Conservation (phyloP, 768 basidiomycete genomes). For the Xerocomellus dryophilus region DNA sequence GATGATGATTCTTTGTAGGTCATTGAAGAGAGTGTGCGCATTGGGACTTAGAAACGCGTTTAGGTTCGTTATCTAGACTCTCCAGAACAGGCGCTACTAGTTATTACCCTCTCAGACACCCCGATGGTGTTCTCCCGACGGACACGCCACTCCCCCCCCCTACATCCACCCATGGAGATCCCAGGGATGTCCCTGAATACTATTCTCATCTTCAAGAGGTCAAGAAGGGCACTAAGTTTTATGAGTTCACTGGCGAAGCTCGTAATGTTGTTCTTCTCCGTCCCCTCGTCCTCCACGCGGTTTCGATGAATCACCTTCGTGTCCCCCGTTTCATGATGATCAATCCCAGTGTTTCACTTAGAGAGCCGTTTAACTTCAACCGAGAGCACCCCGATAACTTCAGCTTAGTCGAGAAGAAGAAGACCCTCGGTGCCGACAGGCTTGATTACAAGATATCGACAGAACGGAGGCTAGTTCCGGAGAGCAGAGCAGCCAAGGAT, state of each 20-base stretch:
- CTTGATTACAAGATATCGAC: neutral
- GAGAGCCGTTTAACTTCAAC: neutral
- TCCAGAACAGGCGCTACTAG: neutral
- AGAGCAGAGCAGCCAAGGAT: neutral
- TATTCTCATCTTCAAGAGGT: constrained; percentile 2
- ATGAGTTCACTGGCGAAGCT: neutral
- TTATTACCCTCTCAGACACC: neutral
- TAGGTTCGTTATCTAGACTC: neutral
- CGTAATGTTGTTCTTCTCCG: neutral
- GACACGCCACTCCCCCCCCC: neutral
- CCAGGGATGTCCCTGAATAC: neutral
- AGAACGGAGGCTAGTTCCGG: neutral
- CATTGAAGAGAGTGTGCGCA: neutral
- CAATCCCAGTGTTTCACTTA: neutral
- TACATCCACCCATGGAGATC: neutral
- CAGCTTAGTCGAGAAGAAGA: neutral
- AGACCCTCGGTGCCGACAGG: neutral
- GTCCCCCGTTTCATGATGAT: constrained; percentile 1
- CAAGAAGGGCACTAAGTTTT: neutral
- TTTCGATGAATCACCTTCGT: neutral
- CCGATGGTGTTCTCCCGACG: neutral
- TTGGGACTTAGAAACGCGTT: neutral
- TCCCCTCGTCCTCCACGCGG: neutral
- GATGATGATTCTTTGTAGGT: neutral
- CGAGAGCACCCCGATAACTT: neutral